Conservation (phyloP, 2,329 filamentous ascomycete species). For the Talaromyces verruculosus region DNA sequence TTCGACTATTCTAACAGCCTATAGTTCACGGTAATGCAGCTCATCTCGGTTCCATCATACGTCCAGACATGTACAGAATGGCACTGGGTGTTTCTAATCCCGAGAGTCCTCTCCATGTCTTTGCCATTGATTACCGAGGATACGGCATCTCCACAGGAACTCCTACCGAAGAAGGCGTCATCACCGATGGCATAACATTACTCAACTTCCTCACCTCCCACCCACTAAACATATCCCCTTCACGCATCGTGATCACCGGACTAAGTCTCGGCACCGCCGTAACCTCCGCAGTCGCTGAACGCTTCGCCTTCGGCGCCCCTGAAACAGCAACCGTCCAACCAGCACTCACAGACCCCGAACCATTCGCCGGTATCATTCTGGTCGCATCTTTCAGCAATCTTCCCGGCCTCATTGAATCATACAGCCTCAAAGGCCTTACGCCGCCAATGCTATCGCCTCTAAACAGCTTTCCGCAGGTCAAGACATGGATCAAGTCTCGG, state of each 20-base stretch:
- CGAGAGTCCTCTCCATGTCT: constrained; percentile 65
- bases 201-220: constrained; percentile 61
- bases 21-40: constrained; percentile 69
- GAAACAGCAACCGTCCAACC: constrained; percentile 38
- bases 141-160: constrained; percentile 78
- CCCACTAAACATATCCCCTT: constrained; percentile 66
- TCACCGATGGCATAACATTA: constrained; percentile 72
- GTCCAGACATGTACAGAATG: constrained; percentile 74
- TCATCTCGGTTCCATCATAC: constrained; percentile 74
- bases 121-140: constrained; percentile 89
- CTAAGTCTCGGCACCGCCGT: constrained; percentile 90
- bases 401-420: constrained; percentile 70
- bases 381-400: constrained; percentile 77
- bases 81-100: constrained; percentile 69
- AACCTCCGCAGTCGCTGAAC: constrained; percentile 69
- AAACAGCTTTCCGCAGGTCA: constrained; percentile 62
- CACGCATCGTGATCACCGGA: constrained; percentile 75
- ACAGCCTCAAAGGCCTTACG: constrained; percentile 73
- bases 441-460: constrained; percentile 75
- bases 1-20: constrained; percentile 1
- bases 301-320: constrained; percentile 56
- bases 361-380: constrained; percentile 78
- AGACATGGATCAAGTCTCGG: constrained; percentile 59
- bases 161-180: constrained; percentile 77
- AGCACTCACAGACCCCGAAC: constrained; percentile 48